Evolutionary conservation across 2,329 filamentous ascomycete species (phyloP), one percentile per base, ranked within the genome.

Genomic region (Trematosphaeria pertusa): DNA sequence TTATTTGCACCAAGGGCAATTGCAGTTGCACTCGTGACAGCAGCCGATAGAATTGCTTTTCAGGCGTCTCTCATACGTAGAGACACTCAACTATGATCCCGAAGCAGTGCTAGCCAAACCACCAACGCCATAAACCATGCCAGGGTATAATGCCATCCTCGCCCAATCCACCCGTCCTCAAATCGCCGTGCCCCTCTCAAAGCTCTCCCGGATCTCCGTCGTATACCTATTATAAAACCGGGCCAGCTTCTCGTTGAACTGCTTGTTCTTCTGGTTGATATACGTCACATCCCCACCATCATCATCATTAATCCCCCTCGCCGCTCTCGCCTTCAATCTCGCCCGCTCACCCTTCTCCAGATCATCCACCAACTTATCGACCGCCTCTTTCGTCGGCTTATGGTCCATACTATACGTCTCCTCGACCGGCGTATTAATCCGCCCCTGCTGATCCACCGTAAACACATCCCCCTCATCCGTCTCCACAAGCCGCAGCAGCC

Each of bases 241-340:
- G 43, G 88, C 81, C 73, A 99, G 79, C 78, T 99, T 97, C 78
- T 96, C 87, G 84, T 99, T 99, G 79, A 99, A 99, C 81, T 97
- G 91, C 81, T 97, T 97, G 81, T 99, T 99, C 67, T 99, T 97
- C 76, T 97, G 91, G 76, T 99, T 99, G 83, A 99, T 99, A 75
- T 96, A 97, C 6, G 93, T 97, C 62, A 97, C 89, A 73, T 99
- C 94, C 20, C 85, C 87, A 37, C 92, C 89, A 54, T 96, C 91
- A 48, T 92, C 91, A 53, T 77, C 73, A 69, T 86, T 83, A 10
- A 84, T 83, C 70, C 88, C 85, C 42, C 91, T 82, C 57, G 95
- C 90, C 70, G 84, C 86, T 62, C 91, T 82, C 78, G 95, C 95
- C 81, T 92, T 95, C 65, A 96, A 69, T 40, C 91, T 81, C 41